phyloP scores from a whole-genome alignment of 805 yeast species.

The Cyberlindnera petersonii region DNA sequence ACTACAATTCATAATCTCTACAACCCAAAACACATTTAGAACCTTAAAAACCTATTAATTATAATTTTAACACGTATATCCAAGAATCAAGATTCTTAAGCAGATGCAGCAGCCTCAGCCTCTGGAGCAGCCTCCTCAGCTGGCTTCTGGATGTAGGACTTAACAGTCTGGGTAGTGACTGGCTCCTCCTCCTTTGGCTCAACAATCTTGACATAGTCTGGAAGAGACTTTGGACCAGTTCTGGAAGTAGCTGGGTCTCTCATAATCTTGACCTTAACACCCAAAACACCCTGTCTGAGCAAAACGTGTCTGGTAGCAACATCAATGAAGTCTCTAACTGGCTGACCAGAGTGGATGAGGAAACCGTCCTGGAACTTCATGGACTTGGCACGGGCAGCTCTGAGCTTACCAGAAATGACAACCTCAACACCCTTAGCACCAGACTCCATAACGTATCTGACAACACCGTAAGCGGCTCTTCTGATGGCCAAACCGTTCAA shows the following conservation, averaged over 20 bases:
- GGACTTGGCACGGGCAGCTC: constrained; percentile 99
- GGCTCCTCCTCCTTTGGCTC: constrained; percentile 94
- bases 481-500: constrained; percentile 98
- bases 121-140: constrained; percentile 20
- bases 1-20: no score
- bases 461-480: constrained; percentile 99
- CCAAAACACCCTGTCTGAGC: constrained; percentile 99
- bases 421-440: constrained; percentile 99
- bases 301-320: constrained; percentile 99
- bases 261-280: constrained; percentile 99
- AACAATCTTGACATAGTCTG: constrained; percentile 88
- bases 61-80: neutral
- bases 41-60: constrained; percentile 2
- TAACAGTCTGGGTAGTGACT: constrained; percentile 77
- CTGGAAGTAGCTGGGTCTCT: constrained; percentile 91
- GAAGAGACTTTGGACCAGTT: constrained; percentile 86
- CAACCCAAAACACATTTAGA: neutral
- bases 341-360: constrained; percentile 99
- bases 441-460: constrained; percentile 99
- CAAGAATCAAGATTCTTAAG: constrained; percentile 12
- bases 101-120: constrained; percentile 20
- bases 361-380: constrained; percentile 99
- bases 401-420: constrained; percentile 98
- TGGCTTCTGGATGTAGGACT: constrained; percentile 53
- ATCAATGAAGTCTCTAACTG: constrained; percentile 98